Evolutionary conservation across 768 basidiomycete species (phyloP), one percentile per base, ranked within the genome.

Genomic region (Russula foetens): DNA sequence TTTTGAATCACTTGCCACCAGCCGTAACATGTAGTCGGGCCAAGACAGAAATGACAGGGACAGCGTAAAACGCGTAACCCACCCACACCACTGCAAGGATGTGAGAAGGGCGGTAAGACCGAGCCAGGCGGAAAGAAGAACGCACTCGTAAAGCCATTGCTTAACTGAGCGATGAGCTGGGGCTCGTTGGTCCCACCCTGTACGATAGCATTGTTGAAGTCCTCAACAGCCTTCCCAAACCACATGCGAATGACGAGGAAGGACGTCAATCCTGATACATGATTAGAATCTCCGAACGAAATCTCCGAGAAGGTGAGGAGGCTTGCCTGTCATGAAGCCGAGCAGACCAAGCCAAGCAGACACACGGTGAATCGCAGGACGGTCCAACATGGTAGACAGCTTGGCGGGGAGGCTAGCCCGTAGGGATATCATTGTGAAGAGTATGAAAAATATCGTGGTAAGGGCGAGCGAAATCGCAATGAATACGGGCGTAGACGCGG

Each of bases 131-230:
- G 17, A 9, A 58, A 66, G 26, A 50, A 11, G 41, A 14, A 79
- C 85, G 67, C 63, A 91, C 89, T 88, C 46, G 82, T 85, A 63
- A 90, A 91, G 7, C 81, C 88, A 65, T 88, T 90, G 62, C 85
- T 80, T n/a, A 75, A 75, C 12, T 74, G 70, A 29, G 90, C 89
- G 46, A 83, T 73, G 46, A 91, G 75, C 35, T 81, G 73, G 2
- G 86, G 85, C 5, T 79, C 84, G 57, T 78, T 72, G 3, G 69
- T 60, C 23, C 84, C 85, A 61, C 79, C 78, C 9, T 77, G 69
- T 26, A 74, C 63, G 53, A 91, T 83, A 53, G 76, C 81, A 46
- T 74, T 68, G 69, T 92, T 92, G 73, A 92, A 91, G 67, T 90
- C 88, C 54, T 84, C 80, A 0, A 85, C 82, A 2, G 88, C 83